A percentile compares a stretch with the other conserved stretches of the same genome.
These are phyloP conservation scores for Astragalus membranaceus DNA, from an alignment of 306 rosid species.

Conservation along the genomic window DNA sequence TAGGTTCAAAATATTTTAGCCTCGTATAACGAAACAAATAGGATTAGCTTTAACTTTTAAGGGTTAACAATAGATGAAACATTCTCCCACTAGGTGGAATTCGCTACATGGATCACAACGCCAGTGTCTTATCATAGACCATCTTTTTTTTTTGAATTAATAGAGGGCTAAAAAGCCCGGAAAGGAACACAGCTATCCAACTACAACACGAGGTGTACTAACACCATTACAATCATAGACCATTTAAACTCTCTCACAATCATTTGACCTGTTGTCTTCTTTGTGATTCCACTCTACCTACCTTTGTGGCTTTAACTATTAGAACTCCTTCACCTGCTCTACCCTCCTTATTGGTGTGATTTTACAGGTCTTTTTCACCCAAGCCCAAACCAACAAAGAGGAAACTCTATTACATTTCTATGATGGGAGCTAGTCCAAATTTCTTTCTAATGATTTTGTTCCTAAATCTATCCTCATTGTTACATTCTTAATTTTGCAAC, in stretches of 20 bases:
- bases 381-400: neutral
- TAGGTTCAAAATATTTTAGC: conserved; percentile 1
- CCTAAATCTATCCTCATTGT: neutral
- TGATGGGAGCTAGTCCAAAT: neutral
- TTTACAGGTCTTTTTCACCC: neutral
- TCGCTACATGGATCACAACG: neutral
- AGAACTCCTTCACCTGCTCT: neutral
- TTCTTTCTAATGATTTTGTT: neutral
- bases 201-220: no score
- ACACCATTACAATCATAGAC: no score
- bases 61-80: neutral
- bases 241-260: neutral
- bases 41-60: neutral
- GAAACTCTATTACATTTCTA: neutral
- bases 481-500: neutral
- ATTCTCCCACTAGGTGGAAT: neutral
- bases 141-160: no score
- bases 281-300: neutral
- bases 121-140: neutral
- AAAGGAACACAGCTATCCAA: no score
- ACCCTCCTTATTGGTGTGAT: neutral
- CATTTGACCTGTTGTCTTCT: neutral
- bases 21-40: neutral
- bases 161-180: no score
- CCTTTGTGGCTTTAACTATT: neutral